Conservation (phyloP, 1,284 basidiomycete species). For the Mycena sp. region DNA sequence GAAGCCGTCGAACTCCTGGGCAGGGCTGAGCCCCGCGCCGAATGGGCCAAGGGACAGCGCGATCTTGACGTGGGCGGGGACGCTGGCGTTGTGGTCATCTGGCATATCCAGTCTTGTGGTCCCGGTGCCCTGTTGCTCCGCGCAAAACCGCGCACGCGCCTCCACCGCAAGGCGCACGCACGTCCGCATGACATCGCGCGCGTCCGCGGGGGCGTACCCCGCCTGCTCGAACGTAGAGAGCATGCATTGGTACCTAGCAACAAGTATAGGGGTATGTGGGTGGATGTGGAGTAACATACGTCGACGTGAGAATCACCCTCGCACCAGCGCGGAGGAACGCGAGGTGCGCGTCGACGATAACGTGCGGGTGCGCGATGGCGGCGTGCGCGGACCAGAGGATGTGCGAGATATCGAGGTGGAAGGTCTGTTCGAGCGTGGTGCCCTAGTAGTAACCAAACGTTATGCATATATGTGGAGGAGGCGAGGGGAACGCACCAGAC, state of each 20-base stretch:
- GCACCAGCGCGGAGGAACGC: conserved; percentile 69
- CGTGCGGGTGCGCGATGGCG: conserved; percentile 58
- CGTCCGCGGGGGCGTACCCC: conserved; percentile 58
- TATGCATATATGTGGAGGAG: background rate
- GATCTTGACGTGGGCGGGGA: conserved; percentile 45
- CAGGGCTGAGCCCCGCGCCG: conserved; percentile 72
- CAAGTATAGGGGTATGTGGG: no score
- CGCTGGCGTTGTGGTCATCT: no score
- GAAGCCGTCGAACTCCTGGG: conserved; percentile 75
- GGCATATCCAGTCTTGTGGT: no score
- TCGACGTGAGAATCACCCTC: conserved; percentile 67
- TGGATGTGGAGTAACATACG: conserved; percentile 40
- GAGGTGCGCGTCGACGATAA: conserved; percentile 65
- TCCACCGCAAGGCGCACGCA: conserved; percentile 62
- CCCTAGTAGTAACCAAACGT: conserved; percentile 51
- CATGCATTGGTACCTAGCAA: conserved; percentile 70
- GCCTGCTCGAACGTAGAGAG: conserved; percentile 61
- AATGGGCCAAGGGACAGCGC: conserved; percentile 81
- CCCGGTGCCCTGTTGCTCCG: conserved; percentile 27
- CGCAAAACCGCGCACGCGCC: conserved; percentile 50
- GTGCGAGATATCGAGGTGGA: conserved; percentile 60
- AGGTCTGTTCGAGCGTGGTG: conserved; percentile 70
- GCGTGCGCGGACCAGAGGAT: conserved; percentile 77
- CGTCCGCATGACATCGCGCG: conserved; percentile 59
- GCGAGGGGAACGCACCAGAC: conserved; percentile 52